phyloP scores from a whole-genome alignment of 495 filamentous ascomycete species.

The Xylaria scruposa region DNA sequence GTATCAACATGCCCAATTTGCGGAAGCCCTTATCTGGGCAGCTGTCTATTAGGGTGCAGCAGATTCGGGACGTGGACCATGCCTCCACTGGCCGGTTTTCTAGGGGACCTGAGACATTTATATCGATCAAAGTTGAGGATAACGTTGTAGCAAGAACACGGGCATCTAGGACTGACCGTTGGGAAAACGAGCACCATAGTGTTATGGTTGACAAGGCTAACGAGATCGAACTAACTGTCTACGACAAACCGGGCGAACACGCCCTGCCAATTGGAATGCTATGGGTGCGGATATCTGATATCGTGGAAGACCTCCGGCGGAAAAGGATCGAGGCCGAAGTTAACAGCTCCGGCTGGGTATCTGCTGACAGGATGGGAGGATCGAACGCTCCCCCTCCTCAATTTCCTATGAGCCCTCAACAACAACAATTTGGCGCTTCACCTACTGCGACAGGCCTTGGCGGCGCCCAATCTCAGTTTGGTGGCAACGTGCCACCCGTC shows the following conservation, averaged over 20 bases:
- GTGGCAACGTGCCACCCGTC: conserved; percentile 43
- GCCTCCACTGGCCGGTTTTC: conserved; percentile 85
- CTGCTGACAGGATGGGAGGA: conserved; percentile 88
- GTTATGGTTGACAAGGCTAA: conserved; percentile 98
- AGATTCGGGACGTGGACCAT: conserved; percentile 95
- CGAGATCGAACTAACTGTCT: conserved; percentile 96
- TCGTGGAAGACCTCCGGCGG: conserved; percentile 94
- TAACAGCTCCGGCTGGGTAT: conserved; percentile 91
- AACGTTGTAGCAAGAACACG: conserved; percentile 87
- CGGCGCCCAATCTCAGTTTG: conserved; percentile 32
- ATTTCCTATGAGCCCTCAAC: conserved; percentile 59
- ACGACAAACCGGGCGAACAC: conserved; percentile 90
- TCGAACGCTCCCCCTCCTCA: conserved; percentile 50
- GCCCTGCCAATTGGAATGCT: conserved; percentile 92
- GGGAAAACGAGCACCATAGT: conserved; percentile 88
- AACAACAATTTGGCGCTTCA: conserved; percentile 51
- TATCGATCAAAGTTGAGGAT: conserved; percentile 96
- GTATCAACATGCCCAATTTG: conserved; percentile 91
- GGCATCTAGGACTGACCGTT: conserved; percentile 82
- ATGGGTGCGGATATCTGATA: conserved; percentile 96
- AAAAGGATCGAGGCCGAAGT: conserved; percentile 97
- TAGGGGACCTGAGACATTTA: conserved; percentile 89
- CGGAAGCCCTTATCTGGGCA: conserved; percentile 92
- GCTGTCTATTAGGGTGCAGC: conserved; percentile 82
- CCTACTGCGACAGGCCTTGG: conserved; percentile 35